Percentiles rank a stretch among this genome's conserved stretches.
Conservation (phyloP, 1,284 basidiomycete species). For the Coniferiporia weirii region DNA sequence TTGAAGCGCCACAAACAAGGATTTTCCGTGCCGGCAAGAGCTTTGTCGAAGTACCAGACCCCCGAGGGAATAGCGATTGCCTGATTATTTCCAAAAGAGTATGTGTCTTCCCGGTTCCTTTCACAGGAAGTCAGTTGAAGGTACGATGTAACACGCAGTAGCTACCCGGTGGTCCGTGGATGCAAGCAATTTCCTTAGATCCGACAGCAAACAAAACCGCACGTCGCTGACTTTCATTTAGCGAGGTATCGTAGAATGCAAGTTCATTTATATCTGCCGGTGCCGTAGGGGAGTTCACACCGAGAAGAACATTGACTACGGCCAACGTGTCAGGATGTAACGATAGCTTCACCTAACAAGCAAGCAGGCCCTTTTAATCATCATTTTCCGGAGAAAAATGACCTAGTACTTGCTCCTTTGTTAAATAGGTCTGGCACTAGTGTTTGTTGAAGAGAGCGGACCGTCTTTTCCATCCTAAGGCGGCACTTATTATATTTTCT, state of each 20-base stretch:
- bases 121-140: background rate
- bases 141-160: background rate
- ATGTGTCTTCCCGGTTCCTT: conserved; percentile 89
- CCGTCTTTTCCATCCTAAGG: conserved; percentile 77
- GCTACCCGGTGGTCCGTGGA: conserved; percentile 94
- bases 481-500: background rate
- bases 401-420: background rate
- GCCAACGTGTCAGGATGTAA: conserved; percentile 29
- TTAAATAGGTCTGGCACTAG: background rate
- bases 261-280: conserved; percentile 31
- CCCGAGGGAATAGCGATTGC: conserved; percentile 53
- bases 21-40: conserved; percentile 48
- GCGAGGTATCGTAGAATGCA: conserved; percentile 67
- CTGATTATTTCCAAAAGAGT: conserved; percentile 88
- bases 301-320: conserved; percentile 64
- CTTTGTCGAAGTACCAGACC: conserved; percentile 37
- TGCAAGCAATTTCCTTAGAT: conserved; percentile 78
- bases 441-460: conserved; percentile 48
- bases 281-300: conserved; percentile 43
- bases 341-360: background rate
- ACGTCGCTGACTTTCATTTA: conserved; percentile 82
- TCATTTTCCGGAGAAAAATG: background rate
- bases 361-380: background rate
- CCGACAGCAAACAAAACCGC: conserved; percentile 74
- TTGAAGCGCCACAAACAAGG: conserved; percentile 88